These are phyloP conservation scores for Candida pseudoglaebosa DNA, from an alignment of 805 yeast genomes.

Conservation along the genomic window DNA sequence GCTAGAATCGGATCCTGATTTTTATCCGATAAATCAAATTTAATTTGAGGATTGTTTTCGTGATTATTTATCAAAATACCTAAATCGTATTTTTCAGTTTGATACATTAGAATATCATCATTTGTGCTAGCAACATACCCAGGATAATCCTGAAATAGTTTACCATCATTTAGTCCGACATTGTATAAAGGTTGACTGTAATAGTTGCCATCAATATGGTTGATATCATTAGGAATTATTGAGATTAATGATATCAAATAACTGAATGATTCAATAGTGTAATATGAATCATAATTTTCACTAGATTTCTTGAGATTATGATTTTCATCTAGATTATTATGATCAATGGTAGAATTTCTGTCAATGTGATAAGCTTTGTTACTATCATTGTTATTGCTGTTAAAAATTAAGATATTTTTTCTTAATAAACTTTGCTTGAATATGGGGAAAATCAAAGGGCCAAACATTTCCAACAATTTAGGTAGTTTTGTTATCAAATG, in stretches of 20 bases:
- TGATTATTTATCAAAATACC: conserved; percentile 24
- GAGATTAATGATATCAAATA: conserved; percentile 61
- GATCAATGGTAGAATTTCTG: conserved; percentile 1
- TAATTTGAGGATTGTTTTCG: conserved; percentile 7
- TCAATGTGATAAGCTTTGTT: conserved; percentile 5
- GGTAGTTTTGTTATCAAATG: conserved; percentile 44
- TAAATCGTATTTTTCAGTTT: conserved; percentile 47
- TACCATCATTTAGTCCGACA: conserved; percentile 44
- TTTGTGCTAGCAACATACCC: conserved; percentile 61
- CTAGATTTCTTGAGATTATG: too few species aligned
- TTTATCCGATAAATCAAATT: background rate
- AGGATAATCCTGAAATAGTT: conserved; percentile 12
- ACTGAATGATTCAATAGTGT: conserved; percentile 40
- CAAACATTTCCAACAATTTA: conserved; percentile 45
- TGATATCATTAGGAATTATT: conserved; percentile 55
- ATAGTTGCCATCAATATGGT: conserved; percentile 14
- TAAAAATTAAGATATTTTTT: conserved; percentile 48
- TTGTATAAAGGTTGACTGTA: conserved; percentile 54
- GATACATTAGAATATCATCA: conserved; percentile 61
- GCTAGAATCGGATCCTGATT: conserved; percentile 13
- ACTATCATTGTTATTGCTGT: conserved; percentile 9
- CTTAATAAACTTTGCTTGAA: conserved; percentile 64
- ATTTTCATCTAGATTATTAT: conserved; percentile 1
- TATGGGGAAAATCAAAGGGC: conserved; percentile 61
- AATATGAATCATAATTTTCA: conserved; percentile 1